Conservation (phyloP, 345 rosid genomes). For the Stellera chamaejasme region DNA sequence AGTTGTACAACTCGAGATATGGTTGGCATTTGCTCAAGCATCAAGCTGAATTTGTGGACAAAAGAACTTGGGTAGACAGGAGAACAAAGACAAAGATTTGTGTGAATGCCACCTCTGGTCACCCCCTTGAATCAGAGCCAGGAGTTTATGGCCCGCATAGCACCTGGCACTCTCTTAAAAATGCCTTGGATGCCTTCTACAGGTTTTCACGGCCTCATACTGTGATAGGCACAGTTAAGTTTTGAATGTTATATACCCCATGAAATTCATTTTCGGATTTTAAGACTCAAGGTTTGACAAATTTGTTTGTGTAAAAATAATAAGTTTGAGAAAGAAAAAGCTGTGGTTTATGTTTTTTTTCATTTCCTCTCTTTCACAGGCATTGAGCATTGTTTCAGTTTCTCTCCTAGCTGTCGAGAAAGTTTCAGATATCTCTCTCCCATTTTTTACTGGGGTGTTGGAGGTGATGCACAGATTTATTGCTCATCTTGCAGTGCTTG, state of each 20-base stretch:
- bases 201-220: constrained; percentile 95
- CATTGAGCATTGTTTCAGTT: constrained; percentile 85
- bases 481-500: constrained; percentile 1
- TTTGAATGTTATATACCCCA: constrained; percentile 11
- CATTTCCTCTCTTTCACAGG: constrained; percentile 28
- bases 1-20: constrained; percentile 14
- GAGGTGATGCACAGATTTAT: constrained; percentile 42
- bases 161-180: constrained; percentile 26
- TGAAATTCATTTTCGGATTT: not conserved
- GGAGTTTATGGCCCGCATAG: constrained; percentile 35
- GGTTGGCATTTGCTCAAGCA: constrained; percentile 21
- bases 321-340: no score
- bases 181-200: constrained; percentile 63
- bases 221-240: constrained; percentile 93
- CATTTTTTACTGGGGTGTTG: constrained; percentile 58
- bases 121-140: constrained; percentile 45
- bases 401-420: constrained; percentile 83
- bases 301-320: not conserved
- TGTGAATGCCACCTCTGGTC: constrained; percentile 52
- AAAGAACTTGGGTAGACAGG: constrained; percentile 14
- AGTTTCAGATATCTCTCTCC: constrained; percentile 65
- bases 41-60: constrained; percentile 13
- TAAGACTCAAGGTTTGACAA: not conserved
- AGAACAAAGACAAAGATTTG: constrained; percentile 23
- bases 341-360: not conserved